These are phyloP conservation scores for Parsonsia alboflavescens DNA, from an alignment of 257 asterid species.

Conservation along the genomic window DNA sequence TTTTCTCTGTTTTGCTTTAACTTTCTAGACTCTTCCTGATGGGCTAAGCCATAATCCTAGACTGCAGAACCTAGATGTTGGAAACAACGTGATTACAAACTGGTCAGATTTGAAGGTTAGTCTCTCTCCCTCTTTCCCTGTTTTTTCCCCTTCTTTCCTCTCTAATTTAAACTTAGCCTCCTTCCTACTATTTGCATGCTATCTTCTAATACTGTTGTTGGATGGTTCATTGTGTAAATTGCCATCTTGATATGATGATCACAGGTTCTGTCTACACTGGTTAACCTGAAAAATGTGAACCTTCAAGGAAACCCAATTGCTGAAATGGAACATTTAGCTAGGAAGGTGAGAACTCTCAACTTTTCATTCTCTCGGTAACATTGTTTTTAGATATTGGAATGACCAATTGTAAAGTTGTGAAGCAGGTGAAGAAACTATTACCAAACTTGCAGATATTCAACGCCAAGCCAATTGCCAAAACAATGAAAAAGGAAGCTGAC, in stretches of 20 bases:
- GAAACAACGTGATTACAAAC: conserved; percentile 66
- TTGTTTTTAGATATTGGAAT: conserved; percentile 14
- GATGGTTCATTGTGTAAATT: neutral
- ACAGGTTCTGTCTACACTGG: conserved; percentile 67
- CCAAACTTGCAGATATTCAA: conserved; percentile 65
- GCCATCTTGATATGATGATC: conserved; percentile 21
- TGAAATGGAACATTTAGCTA: conserved; percentile 52
- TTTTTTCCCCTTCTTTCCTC: neutral
- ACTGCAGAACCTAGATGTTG: conserved; percentile 82
- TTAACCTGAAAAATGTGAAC: conserved; percentile 69
- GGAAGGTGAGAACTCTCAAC: conserved; percentile 45
- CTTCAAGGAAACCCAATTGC: conserved; percentile 85
- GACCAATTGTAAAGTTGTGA: conserved; percentile 8
- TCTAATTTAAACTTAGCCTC: neutral
- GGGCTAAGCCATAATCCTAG: conserved; percentile 52
- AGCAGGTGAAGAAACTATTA: conserved; percentile 63
- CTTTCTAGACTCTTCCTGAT: conserved; percentile 55
- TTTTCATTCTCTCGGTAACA: neutral
- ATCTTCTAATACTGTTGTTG: neutral
- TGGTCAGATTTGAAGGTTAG: conserved; percentile 68
- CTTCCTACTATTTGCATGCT: conserved; percentile 3
- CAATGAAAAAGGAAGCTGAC: conserved; percentile 35
- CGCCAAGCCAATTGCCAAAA: conserved; percentile 49
- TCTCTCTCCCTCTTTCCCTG: neutral
- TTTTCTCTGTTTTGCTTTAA: neutral